Evolutionary conservation across 345 rosid species (phyloP).

Genomic region (Eucalyptus pauciflora): DNA sequence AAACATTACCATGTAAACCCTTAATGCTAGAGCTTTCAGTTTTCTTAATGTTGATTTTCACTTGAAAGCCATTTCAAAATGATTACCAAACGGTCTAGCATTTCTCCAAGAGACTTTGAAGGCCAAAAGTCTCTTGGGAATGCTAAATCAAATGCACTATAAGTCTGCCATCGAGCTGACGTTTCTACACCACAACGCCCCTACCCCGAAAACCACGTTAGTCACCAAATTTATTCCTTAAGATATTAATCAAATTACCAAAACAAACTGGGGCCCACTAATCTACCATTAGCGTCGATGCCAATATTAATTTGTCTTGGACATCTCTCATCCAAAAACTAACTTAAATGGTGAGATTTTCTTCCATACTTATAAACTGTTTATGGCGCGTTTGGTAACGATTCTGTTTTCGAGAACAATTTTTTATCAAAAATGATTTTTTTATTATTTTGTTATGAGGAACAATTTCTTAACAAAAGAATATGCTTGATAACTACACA

Average conservation of each 20-base stretch:
- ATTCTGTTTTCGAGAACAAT: rapidly evolving
- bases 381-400: too few relatives aligned
- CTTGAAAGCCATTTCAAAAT: too few relatives aligned
- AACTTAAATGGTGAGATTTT: neutral
- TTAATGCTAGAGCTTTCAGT: too few relatives aligned
- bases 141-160: too few relatives aligned
- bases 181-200: neutral
- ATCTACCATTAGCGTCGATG: neutral
- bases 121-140: rapidly evolving
- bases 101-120: too few relatives aligned
- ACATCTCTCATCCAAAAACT: neutral
- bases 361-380: too few relatives aligned
- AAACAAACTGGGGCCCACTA: rapidly evolving
- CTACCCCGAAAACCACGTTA: neutral
- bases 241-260: too few relatives aligned
- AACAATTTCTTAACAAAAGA: too few relatives aligned
- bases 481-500: rapidly evolving
- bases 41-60: too few relatives aligned
- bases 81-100: rapidly evolving
- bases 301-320: neutral
- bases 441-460: rapidly evolving
- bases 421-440: rapidly evolving
- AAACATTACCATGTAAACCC: too few relatives aligned
- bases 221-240: neutral
- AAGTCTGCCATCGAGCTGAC: rapidly evolving